Base-by-base conservation (phyloP, 2,329 filamentous ascomycete genomes). In the Phaeosphaeria sp. region DNA sequence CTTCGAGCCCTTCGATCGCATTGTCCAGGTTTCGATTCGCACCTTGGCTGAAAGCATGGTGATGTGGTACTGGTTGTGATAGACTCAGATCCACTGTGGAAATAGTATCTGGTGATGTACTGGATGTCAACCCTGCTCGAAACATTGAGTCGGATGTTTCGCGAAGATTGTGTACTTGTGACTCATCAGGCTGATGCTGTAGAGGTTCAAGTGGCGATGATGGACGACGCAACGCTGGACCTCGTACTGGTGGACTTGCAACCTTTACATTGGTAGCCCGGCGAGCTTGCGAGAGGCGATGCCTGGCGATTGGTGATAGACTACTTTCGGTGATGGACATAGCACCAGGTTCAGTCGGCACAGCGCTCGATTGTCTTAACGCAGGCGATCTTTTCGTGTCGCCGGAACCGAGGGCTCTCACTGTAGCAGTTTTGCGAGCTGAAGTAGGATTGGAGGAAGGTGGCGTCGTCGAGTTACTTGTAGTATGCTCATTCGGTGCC, bases 1-100 rank as follows among this genome's bases (percentile, higher is more conserved):
- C 69, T 57, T 81, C 79, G 6, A 81, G 58, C 0, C 72, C 75
- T 25, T 73, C 73, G 6, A 81, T 76, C 10, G 79, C 73, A 23
- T 69, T 66, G 49, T 65, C 72, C 23, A 74, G 62, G 15, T 50
- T 66, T 39, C 62, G 36, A n/a, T n/a, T 56, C 15, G 63, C 56
- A 18, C 64, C 47, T 7, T 56, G 56, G 39, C 66, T 64, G 22
- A 73, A 71, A 17, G 66, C 55, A 53, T 52, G 63, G 13, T 58
- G 64, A 50, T 53, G 61, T 27, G 68, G 68, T 15, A 50, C 55
- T 46, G 69, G 67, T 25, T 69, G 58, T 20, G 55, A 69, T 1
- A 68, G 69, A 5, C 67, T 69, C 7, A 65, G 56, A 11, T 71
- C 63, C 2, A 60, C 61, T 10, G 59, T 63, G 18, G 66, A 66